Base-by-base conservation (phyloP, 192 early-diverging fungal genomes). In the Cladochytrium replicatum region DNA sequence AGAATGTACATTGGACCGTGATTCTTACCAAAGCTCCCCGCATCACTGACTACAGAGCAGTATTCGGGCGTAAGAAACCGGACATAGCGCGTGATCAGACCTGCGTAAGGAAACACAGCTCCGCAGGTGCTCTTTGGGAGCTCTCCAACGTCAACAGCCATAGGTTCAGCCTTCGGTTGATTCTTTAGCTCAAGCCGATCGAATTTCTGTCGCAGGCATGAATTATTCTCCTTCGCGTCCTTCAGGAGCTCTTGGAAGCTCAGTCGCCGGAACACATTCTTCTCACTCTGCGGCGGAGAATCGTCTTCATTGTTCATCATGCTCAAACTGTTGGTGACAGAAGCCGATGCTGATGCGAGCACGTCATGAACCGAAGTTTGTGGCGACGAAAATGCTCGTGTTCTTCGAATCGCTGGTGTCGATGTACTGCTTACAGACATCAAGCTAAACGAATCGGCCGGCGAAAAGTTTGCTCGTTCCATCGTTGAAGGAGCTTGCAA, bases 31-130 rank as follows among this genome's bases (percentile, higher is more conserved):
- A 9, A 25, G 19, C 50, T 52, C 26, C 26, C 48, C 21, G 48
- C 22, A 8, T 52, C 43, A 22, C 32, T 37, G 15, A 58, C 24
- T 38, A 40, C 39, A 7, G 17, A 13, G 41, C 52, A 61, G 52
- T 55, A 60, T 11, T 52, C 46, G 15, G 38, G 24, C 6, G 15
- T 60, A 21, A 64, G 47, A 46, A 61, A 60, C 4, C 53, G 11
- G 4, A 57, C 50, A 24, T 60, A 60, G 7, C 17, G 42, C 3
- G 62, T 64, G 34, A 61, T 32, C 11, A 64, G 39, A 56, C 39
- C 37, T 19, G 32, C 29, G 47, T 46, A 56, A 8, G 30, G n/a
- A 13, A 37, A 37, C 13, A 37, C 34, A 37, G 2, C 22, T 5
- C 9, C 6, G 26, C 6, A 41, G 19, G 17, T 15, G 45, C 17